phyloP scores from a whole-genome alignment of 345 rosid genomes.

The Gossypium bickii region DNA sequence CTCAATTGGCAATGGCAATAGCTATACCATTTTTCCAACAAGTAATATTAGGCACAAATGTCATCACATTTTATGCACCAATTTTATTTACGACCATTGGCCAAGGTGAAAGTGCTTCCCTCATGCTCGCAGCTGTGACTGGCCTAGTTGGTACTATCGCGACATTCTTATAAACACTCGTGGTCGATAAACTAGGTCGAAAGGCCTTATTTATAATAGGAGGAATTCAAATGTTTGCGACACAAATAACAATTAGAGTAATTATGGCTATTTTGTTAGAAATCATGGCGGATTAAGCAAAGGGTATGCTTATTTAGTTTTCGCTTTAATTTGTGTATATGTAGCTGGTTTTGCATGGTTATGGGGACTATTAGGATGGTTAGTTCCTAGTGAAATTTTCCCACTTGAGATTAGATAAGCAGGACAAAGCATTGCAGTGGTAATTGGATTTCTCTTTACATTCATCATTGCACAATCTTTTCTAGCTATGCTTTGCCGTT shows the following conservation, averaged over 20 bases:
- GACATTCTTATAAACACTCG: conserved; percentile 45
- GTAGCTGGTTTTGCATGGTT: conserved; percentile 56
- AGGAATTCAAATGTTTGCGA: conserved; percentile 54
- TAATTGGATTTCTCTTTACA: conserved; percentile 36
- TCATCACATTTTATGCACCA: conserved; percentile 65
- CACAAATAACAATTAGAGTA: conserved; percentile 47
- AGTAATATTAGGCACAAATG: conserved; percentile 63
- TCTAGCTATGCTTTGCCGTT: conserved; percentile 50
- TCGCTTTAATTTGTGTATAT: conserved; percentile 41
- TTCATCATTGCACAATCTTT: conserved; percentile 49
- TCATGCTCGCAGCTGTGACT: conserved; percentile 43
- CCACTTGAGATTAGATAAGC: conserved; percentile 52
- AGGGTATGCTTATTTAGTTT: conserved; percentile 33
- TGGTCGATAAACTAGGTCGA: conserved; percentile 56
- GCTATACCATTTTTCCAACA: conserved; percentile 69
- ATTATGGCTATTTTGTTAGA: conserved; percentile 36
- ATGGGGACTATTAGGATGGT: conserved; percentile 71
- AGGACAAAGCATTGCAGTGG: conserved; percentile 54
- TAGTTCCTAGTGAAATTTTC: conserved; percentile 61
- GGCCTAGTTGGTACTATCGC: conserved; percentile 43
- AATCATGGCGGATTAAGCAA: conserved; percentile 44
- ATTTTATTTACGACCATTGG: conserved; percentile 64
- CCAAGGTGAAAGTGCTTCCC: conserved; percentile 51
- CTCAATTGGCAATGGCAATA: conserved; percentile 67
- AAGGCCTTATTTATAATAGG: conserved; percentile 45